Evolutionary conservation across 2,329 filamentous ascomycete genomes (phyloP).

Genomic region (Zarea fungicola): DNA sequence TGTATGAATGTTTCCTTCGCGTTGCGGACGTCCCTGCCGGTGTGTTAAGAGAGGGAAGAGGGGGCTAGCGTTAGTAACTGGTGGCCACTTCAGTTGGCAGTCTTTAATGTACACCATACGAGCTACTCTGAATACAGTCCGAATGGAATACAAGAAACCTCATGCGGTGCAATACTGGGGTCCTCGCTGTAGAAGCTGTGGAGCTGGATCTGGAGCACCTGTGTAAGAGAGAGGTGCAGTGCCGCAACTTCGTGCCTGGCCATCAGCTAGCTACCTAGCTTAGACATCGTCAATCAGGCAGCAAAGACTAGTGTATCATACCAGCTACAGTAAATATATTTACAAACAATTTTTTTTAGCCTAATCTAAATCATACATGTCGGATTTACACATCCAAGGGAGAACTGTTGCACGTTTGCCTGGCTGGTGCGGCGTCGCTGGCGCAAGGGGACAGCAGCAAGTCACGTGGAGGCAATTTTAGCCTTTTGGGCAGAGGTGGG

Average conservation of each 20-base stretch:
- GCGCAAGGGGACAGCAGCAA: slow-evolving; percentile 6
- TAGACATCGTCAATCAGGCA: no score
- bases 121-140: slow-evolving; percentile 8
- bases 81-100: slow-evolving; percentile 1
- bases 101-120: slow-evolving; percentile 9
- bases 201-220: neutral
- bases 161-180: neutral
- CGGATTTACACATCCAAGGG: no score
- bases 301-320: no score
- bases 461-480: slow-evolving; percentile 30
- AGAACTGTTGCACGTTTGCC: neutral
- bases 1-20: no score
- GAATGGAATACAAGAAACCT: neutral
- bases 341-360: no score
- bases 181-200: neutral
- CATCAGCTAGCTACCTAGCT: no score
- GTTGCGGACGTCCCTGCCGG: no score
- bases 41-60: no score
- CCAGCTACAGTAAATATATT: no score
- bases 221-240: neutral
- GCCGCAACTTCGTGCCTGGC: no score
- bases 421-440: neutral
- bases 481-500: slow-evolving; percentile 17
- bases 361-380: no score
- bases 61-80: neutral